These are phyloP conservation scores for Pseudogymnoascus sp. DNA, from an alignment of 2,329 filamentous ascomycete genomes.

Conservation along the genomic window DNA sequence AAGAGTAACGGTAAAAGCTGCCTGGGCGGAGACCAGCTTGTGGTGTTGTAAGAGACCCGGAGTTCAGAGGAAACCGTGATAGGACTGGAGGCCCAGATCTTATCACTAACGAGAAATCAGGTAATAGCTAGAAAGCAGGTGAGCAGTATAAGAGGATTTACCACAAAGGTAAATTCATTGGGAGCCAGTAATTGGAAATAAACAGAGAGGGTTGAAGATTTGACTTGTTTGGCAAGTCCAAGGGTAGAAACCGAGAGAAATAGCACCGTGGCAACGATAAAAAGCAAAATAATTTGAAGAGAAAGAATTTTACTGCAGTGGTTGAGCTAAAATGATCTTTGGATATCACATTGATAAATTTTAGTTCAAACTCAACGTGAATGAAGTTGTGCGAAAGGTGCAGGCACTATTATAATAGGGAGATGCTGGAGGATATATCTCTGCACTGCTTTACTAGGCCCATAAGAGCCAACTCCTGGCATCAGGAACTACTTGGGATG, in stretches of 20 bases:
- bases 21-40: neutral
- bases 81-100: neutral
- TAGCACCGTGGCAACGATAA: neutral
- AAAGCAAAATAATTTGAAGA: neutral
- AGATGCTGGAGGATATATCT: neutral
- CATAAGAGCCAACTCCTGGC: neutral
- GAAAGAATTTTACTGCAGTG: neutral
- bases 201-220: neutral
- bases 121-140: neutral
- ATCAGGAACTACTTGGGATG: neutral
- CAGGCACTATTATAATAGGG: neutral
- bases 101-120: too few relatives aligned
- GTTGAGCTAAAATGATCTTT: neutral
- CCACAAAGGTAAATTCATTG: neutral
- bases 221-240: neutral
- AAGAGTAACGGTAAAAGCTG: neutral
- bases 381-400: neutral
- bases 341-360: neutral
- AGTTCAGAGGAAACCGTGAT: neutral
- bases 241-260: neutral
- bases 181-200: neutral
- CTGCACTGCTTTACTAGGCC: neutral
- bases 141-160: neutral
- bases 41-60: neutral
- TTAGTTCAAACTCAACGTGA: neutral